Conservation (phyloP, 768 basidiomycete genomes). For the Daedaleopsis sinensis region DNA sequence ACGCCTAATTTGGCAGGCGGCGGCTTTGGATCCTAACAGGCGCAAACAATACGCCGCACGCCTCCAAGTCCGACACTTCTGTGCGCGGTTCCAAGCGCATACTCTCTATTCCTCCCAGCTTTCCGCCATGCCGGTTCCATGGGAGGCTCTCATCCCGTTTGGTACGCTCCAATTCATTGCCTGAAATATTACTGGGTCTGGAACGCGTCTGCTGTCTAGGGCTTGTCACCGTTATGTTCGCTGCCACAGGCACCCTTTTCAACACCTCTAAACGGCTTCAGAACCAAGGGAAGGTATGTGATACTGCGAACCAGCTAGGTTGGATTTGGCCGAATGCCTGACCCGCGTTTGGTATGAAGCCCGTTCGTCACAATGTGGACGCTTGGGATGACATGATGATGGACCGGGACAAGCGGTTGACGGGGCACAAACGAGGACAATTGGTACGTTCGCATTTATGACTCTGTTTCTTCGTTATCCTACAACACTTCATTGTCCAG, state of each 20-base stretch:
- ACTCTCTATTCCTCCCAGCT: conserved; percentile 1
- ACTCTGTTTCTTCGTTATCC: not conserved
- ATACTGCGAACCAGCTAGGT: not conserved
- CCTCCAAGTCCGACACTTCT: not conserved
- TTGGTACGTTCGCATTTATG: conserved; percentile 46
- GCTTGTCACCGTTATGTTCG: conserved; percentile 87
- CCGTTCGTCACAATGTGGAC: conserved; percentile 75
- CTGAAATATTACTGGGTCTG: not conserved
- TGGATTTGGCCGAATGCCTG: not conserved
- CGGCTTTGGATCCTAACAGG: conserved; percentile 16
- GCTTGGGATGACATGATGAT: conserved; percentile 97
- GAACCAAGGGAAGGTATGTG: conserved; percentile 86
- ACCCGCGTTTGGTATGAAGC: conserved; percentile 12
- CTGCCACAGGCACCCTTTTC: conserved; percentile 85
- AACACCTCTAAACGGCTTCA: conserved; percentile 77
- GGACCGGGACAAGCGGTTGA: conserved; percentile 84
- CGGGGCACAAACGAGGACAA: conserved; percentile 87
- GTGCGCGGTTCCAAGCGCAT: conserved; percentile 13
- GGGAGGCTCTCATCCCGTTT: conserved; percentile 96
- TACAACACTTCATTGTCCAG: conserved; percentile 39
- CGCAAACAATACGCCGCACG: conserved; percentile 8
- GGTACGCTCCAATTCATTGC: conserved; percentile 46
- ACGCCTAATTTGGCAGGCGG: conserved; percentile 7
- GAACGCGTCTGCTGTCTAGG: conserved; percentile 43
- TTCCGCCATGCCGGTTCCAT: conserved; percentile 87